Conservation (phyloP, 352 stramenopile genomes). For the Thalassiosira livingstoniorum region DNA sequence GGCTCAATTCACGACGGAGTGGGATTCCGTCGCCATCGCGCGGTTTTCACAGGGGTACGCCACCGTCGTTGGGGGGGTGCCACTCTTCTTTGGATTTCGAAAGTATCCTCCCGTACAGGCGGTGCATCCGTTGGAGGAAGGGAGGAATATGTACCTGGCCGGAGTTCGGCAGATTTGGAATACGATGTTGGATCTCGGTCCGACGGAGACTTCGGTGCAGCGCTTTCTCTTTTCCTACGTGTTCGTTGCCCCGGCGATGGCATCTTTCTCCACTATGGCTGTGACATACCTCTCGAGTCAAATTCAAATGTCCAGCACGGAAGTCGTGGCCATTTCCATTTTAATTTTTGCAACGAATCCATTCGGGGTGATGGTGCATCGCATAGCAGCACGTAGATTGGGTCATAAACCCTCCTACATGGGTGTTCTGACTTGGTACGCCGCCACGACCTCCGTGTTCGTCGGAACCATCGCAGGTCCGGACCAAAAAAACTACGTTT, state of each 20-base stretch:
- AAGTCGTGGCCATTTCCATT: conserved; percentile 25
- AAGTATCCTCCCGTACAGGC: conserved; percentile 25
- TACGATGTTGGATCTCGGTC: conserved; percentile 9
- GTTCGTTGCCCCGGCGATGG: conserved; percentile 13
- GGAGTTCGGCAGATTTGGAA: conserved; percentile 11
- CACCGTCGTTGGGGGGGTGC: conserved; percentile 18
- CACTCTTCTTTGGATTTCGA: conserved; percentile 20
- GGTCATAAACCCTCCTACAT: conserved; percentile 32
- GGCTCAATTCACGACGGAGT: conserved; percentile 14
- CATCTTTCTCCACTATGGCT: conserved; percentile 22
- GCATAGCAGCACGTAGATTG: conserved; percentile 16
- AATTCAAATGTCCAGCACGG: conserved; percentile 31
- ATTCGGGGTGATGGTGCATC: conserved; percentile 23
- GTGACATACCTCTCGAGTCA: conserved; percentile 34
- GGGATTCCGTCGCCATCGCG: conserved; percentile 18
- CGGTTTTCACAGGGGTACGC: conserved; percentile 24
- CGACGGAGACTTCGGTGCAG: conserved; percentile 3
- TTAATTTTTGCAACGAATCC: conserved; percentile 28
- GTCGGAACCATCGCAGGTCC: conserved; percentile 9
- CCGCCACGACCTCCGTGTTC: conserved; percentile 5
- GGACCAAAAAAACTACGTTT: conserved; percentile 14
- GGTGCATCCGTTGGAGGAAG: conserved; percentile 25
- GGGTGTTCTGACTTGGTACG: conserved; percentile 3
- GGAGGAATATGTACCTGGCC: conserved; percentile 23
- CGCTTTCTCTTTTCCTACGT: conserved; percentile 16